These are phyloP conservation scores for Porcisia deanei DNA, from an alignment of 208 protist species.

Conservation along the genomic window DNA sequence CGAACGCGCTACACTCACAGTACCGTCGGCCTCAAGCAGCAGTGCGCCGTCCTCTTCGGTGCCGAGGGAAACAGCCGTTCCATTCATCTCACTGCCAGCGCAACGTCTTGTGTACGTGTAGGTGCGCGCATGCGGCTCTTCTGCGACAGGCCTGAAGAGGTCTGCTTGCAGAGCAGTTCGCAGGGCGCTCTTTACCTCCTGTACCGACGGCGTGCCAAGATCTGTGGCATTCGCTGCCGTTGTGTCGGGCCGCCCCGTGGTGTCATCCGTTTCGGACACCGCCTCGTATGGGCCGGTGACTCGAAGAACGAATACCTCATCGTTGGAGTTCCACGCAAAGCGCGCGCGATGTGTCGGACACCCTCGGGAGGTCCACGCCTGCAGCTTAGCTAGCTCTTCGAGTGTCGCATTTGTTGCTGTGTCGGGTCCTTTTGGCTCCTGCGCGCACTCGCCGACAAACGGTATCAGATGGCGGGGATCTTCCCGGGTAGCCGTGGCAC, in stretches of 20 bases:
- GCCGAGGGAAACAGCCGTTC: neutral
- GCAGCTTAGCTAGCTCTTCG: constrained; percentile 9
- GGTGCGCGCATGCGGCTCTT: constrained; percentile 15
- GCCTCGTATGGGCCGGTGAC: constrained; percentile 10
- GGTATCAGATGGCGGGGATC: neutral
- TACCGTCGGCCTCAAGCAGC: constrained; percentile 5
- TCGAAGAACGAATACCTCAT: constrained; percentile 12
- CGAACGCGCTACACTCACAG: neutral
- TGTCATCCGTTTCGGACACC: neutral
- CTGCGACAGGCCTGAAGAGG: neutral
- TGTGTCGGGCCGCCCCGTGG: neutral
- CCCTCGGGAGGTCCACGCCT: constrained; percentile 15
- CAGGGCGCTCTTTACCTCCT: neutral
- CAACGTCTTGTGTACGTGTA: constrained; percentile 3
- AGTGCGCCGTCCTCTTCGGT: neutral
- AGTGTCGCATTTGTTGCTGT: neutral
- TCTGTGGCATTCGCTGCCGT: neutral
- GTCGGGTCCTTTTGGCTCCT: neutral
- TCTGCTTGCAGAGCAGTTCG: neutral
- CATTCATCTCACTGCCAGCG: neutral
- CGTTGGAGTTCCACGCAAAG: constrained; percentile 12
- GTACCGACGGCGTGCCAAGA: neutral
- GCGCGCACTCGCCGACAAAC: neutral
- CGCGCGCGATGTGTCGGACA: constrained; percentile 15
- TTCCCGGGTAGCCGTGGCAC: neutral